phyloP scores from a whole-genome alignment of 768 basidiomycete species.

The Leccinum longicurvipes region DNA sequence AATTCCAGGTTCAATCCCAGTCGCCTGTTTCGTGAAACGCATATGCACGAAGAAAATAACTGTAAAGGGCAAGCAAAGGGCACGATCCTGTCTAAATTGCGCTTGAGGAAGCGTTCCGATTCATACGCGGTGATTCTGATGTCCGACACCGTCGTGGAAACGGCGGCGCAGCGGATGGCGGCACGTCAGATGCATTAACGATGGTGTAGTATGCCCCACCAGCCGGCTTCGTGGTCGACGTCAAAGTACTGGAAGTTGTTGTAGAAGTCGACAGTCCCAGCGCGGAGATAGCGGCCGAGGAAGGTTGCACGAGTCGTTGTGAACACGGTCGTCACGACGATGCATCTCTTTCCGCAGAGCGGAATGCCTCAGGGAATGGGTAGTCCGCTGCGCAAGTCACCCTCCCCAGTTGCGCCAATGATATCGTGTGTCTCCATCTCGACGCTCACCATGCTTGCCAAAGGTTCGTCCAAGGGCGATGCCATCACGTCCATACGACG shows the following conservation, averaged over 20 bases:
- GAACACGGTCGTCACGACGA: slow-evolving; percentile 98
- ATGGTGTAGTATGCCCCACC: slow-evolving; percentile 98
- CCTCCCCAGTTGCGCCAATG: too few species aligned
- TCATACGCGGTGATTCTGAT: slow-evolving; percentile 99
- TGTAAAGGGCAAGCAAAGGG: too few species aligned
- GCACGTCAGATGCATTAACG: slow-evolving; percentile 96
- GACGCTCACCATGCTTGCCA: slow-evolving; percentile 67
- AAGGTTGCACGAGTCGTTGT: slow-evolving; percentile 98
- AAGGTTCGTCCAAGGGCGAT: slow-evolving; percentile 67
- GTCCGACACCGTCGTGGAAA: slow-evolving; percentile 97
- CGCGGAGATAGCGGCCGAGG: slow-evolving; percentile 96
- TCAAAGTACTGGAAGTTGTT: slow-evolving; percentile 99
- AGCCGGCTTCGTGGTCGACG: slow-evolving; percentile 98
- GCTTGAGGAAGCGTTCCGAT: slow-evolving; percentile 90
- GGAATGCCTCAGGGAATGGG: slow-evolving; percentile 81
- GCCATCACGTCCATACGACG: too few species aligned
- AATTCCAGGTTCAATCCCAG: too few species aligned
- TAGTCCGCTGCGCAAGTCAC: slow-evolving; percentile 44
- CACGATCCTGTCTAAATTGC: slow-evolving; percentile 94
- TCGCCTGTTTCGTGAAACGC: too few species aligned
- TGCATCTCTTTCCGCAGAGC: slow-evolving; percentile 90
- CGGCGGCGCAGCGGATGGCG: slow-evolving; percentile 91
- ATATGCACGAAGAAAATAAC: too few species aligned
- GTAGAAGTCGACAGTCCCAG: slow-evolving; percentile 97
- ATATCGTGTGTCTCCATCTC: slow-evolving; percentile 52